phyloP scores from a whole-genome alignment of 2,329 filamentous ascomycete genomes.

The Botrytis porri region DNA sequence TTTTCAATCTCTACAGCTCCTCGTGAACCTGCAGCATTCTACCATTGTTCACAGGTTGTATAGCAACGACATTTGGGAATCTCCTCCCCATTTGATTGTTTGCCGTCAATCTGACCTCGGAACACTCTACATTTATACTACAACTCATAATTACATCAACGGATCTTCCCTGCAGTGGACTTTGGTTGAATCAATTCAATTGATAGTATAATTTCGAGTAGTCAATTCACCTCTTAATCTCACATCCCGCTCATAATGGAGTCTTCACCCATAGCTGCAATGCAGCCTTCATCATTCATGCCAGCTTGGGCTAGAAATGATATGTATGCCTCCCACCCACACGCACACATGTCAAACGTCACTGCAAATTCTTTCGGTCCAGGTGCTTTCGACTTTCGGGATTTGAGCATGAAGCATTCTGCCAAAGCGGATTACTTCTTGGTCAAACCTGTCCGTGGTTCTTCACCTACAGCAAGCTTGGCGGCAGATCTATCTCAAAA shows the following conservation, averaged over 20 bases:
- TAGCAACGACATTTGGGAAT: slow-evolving; percentile 18
- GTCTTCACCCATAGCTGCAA: slow-evolving; percentile 89
- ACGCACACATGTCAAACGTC: slow-evolving; percentile 48
- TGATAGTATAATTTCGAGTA: slow-evolving; percentile 12
- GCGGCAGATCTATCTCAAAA: slow-evolving; percentile 95
- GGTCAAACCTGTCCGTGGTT: slow-evolving; percentile 72
- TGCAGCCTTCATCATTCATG: slow-evolving; percentile 72
- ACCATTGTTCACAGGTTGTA: slow-evolving; percentile 4
- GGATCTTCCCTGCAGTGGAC: background rate
- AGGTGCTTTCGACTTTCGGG: slow-evolving; percentile 72
- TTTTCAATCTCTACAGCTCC: background rate
- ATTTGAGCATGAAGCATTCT: slow-evolving; percentile 68
- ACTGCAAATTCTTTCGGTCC: slow-evolving; percentile 53
- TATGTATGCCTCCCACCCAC: slow-evolving; percentile 51
- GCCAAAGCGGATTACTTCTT: slow-evolving; percentile 76
- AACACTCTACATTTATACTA: slow-evolving; percentile 4
- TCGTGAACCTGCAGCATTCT: slow-evolving; percentile 1
- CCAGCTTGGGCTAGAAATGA: slow-evolving; percentile 58
- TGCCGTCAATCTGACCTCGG: slow-evolving; percentile 1
- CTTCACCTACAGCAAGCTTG: slow-evolving; percentile 86
- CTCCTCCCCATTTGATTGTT: slow-evolving; percentile 14
- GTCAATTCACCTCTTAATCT: slow-evolving; percentile 5
- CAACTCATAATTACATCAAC: background rate
- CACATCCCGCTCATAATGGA: slow-evolving; percentile 59
- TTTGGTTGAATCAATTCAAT: slow-evolving; percentile 11